Percentiles rank a stretch among this genome's conserved stretches.
Conservation (phyloP, 2,329 filamentous ascomycete genomes). For the Pyrenochaeta sp. region DNA sequence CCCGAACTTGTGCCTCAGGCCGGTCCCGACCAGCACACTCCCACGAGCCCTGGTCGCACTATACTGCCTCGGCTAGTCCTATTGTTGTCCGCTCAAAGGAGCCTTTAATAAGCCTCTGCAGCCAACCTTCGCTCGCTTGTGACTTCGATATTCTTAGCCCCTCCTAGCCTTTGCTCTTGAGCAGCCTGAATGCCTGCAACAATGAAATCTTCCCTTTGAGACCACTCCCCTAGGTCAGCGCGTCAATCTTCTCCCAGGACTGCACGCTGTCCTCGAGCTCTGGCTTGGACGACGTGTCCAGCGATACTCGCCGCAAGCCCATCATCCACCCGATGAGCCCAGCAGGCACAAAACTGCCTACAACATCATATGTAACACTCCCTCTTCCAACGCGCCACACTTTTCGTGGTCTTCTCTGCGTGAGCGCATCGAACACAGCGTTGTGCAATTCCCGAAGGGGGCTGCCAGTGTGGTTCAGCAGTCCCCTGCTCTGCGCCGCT, state of each 20-base stretch:
- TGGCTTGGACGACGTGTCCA: constrained; percentile 39
- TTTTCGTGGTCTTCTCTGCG: constrained; percentile 64
- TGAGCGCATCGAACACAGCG: constrained; percentile 88
- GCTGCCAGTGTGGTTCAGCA: constrained; percentile 66
- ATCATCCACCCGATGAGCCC: constrained; percentile 92
- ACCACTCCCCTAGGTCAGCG: constrained; percentile 13
- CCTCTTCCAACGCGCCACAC: constrained; percentile 85
- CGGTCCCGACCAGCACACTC: too few relatives aligned
- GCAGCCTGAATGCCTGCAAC: neutral
- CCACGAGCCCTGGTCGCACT: too few relatives aligned
- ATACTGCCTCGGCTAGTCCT: too few relatives aligned
- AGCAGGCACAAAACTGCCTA: constrained; percentile 80
- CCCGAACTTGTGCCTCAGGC: too few relatives aligned
- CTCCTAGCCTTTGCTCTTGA: neutral
- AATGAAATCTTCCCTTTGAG: neutral
- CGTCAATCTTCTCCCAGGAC: constrained; percentile 56
- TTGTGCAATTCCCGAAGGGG: constrained; percentile 82
- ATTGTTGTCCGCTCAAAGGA: too few relatives aligned
- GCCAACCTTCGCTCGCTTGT: too few relatives aligned
- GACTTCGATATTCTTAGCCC: constrained; percentile 7
- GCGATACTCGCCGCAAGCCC: constrained; percentile 69
- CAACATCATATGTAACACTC: constrained; percentile 81
- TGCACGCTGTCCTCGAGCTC: constrained; percentile 55
- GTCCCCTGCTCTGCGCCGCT: constrained; percentile 58
- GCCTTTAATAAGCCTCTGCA: too few relatives aligned